These are phyloP conservation scores for Hymenoscyphus albidus DNA, from an alignment of 2,329 filamentous ascomycete genomes.

Conservation along the genomic window DNA sequence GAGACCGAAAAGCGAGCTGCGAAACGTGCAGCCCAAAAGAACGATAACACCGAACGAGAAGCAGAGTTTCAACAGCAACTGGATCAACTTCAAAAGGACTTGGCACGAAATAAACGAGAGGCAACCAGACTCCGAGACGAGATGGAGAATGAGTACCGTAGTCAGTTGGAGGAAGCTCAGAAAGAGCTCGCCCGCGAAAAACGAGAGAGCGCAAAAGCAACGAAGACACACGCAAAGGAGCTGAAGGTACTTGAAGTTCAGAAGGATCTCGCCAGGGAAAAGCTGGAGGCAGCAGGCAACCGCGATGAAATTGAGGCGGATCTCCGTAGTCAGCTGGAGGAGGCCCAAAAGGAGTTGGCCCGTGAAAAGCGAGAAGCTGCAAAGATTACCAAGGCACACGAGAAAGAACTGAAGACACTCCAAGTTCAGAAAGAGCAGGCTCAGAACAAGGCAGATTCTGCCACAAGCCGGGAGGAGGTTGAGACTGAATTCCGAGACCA, in stretches of 20 bases:
- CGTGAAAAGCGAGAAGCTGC: slow-evolving; percentile 32
- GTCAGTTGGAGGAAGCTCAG: not conserved
- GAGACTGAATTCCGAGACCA: slow-evolving; percentile 25
- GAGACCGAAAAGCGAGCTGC: slow-evolving; percentile 74
- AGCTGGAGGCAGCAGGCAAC: slow-evolving; percentile 42
- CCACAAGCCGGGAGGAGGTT: not conserved
- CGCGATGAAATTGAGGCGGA: slow-evolving; percentile 22
- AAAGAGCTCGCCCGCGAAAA: slow-evolving; percentile 38
- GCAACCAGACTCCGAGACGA: slow-evolving; percentile 37
- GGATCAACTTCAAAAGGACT: slow-evolving; percentile 37
- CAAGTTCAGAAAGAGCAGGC: slow-evolving; percentile 59
- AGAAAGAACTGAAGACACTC: slow-evolving; percentile 35
- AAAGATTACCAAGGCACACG: slow-evolving; percentile 23
- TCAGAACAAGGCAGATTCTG: slow-evolving; percentile 62
- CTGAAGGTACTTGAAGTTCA: slow-evolving; percentile 46
- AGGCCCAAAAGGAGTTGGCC: slow-evolving; percentile 36
- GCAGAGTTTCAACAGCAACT: slow-evolving; percentile 39
- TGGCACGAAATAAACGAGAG: slow-evolving; percentile 40
- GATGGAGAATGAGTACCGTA: slow-evolving; percentile 18
- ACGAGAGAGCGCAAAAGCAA: slow-evolving; percentile 44
- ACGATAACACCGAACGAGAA: slow-evolving; percentile 40
- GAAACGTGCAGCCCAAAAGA: slow-evolving; percentile 50
- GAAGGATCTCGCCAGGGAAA: slow-evolving; percentile 38
- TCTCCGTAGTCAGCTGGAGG: slow-evolving; percentile 40
- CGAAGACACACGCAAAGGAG: slow-evolving; percentile 38